These are phyloP conservation scores for Colletotrichum caudatum DNA, from an alignment of 2,329 filamentous ascomycete species.

Conservation along the genomic window DNA sequence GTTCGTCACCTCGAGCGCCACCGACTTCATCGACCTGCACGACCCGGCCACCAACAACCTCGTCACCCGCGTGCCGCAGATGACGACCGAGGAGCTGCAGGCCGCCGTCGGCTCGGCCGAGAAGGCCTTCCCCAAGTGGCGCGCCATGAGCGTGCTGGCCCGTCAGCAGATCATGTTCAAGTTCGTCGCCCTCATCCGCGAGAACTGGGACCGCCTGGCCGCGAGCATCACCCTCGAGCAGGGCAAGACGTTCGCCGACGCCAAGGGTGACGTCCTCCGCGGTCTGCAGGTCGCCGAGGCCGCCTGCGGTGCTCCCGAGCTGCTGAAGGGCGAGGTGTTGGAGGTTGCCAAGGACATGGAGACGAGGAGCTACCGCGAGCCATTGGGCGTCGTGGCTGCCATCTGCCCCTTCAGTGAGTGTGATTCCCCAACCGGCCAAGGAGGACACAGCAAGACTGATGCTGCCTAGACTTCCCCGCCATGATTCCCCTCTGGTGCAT, in stretches of 20 bases:
- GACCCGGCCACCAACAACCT: conserved; percentile 90
- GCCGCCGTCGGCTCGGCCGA: conserved; percentile 81
- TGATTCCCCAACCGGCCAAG: conserved; percentile 33
- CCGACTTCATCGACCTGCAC: conserved; percentile 81
- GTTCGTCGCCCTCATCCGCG: conserved; percentile 81
- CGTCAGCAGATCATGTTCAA: conserved; percentile 91
- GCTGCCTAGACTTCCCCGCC: conserved; percentile 80
- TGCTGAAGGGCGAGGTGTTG: conserved; percentile 85
- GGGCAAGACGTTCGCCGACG: conserved; percentile 89
- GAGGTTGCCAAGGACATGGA: conserved; percentile 94
- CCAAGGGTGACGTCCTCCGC: conserved; percentile 83
- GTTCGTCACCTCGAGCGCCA: conserved; percentile 75
- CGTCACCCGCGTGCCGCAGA: conserved; percentile 85
- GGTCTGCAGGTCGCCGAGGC: conserved; percentile 89
- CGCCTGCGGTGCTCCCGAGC: conserved; percentile 82
- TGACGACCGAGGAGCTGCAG: conserved; percentile 80
- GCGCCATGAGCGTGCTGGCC: conserved; percentile 75
- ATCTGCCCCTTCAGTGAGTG: conserved; percentile 87
- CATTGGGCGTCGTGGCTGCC: conserved; percentile 82
- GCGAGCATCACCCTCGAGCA: conserved; percentile 90
- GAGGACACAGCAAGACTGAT: conserved; percentile 12
- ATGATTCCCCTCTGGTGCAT: conserved; percentile 96
- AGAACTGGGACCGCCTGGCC: conserved; percentile 87
- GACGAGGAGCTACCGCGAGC: conserved; percentile 84
- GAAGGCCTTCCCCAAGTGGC: conserved; percentile 82